Conservation (phyloP, 2,329 filamentous ascomycete species). For the Nemania sp. region DNA sequence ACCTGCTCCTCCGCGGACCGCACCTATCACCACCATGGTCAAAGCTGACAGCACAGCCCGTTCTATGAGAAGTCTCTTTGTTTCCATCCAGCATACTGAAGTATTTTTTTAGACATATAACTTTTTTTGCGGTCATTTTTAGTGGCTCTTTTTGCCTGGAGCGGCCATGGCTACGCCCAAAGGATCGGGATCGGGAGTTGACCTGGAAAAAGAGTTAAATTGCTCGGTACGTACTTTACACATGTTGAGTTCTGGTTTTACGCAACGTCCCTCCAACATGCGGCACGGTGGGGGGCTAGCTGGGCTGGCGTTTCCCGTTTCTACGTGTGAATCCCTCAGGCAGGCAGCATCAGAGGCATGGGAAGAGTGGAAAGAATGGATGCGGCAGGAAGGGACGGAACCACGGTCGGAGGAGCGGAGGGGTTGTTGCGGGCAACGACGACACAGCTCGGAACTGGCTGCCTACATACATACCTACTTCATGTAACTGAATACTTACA, state of each 20-base stretch:
- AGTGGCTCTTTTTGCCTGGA: constrained; percentile 1
- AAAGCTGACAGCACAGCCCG: constrained; percentile 15
- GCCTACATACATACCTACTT: no score
- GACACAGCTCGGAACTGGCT: background rate
- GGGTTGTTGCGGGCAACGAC: background rate
- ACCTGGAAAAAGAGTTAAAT: constrained; percentile 91
- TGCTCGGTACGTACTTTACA: constrained; percentile 74
- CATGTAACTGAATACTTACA: background rate
- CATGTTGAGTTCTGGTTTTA: background rate
- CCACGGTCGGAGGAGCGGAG: no score
- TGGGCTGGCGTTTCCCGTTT: background rate
- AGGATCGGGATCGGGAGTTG: constrained; percentile 58
- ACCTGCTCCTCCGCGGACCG: background rate
- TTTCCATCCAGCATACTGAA: background rate
- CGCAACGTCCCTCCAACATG: constrained; percentile 22
- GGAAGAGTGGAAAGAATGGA: no score
- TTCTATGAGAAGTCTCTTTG: no score
- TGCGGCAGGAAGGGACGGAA: background rate
- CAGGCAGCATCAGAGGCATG: background rate
- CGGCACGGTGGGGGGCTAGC: constrained; percentile 16
- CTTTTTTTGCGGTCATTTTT: background rate
- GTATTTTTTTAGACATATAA: background rate
- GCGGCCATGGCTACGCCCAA: constrained; percentile 52
- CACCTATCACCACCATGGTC: background rate
- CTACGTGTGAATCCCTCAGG: no score